phyloP scores from a whole-genome alignment of 2,329 filamentous ascomycete genomes.

The Hypoxylon sp. region DNA sequence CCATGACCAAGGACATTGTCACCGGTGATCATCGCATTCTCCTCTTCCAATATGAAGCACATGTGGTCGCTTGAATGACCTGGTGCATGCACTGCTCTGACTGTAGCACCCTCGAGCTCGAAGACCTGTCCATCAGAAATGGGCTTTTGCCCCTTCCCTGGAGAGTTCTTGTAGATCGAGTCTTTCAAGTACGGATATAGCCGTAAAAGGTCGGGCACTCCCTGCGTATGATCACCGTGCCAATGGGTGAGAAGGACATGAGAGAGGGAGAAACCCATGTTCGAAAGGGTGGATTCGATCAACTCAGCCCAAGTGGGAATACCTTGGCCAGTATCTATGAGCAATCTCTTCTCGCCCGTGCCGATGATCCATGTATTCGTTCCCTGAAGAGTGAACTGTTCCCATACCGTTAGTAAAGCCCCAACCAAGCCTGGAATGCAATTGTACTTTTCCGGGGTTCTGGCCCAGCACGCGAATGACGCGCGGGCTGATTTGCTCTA shows the following conservation, averaged over 20 bases:
- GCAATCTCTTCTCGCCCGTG: conserved; percentile 65
- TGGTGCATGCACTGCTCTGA: conserved; percentile 51
- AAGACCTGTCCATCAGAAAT: conserved; percentile 64
- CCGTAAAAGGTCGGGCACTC: conserved; percentile 72
- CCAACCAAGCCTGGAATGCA: too few species aligned
- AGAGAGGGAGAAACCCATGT: conserved; percentile 46
- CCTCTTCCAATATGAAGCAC: conserved; percentile 77
- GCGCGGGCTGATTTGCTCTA: conserved; percentile 52
- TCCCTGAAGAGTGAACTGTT: conserved; percentile 63
- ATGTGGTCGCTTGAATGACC: conserved; percentile 85
- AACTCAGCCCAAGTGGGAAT: conserved; percentile 63
- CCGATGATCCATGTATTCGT: conserved; percentile 84
- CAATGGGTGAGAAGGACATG: conserved; percentile 85
- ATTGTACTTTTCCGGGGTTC: conserved; percentile 54
- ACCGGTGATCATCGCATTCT: conserved; percentile 84
- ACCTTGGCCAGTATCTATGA: conserved; percentile 79
- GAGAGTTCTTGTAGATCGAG: conserved; percentile 71
- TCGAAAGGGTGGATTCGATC: conserved; percentile 46
- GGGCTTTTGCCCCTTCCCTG: conserved; percentile 57
- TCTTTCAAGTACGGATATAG: conserved; percentile 64
- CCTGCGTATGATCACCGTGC: conserved; percentile 85
- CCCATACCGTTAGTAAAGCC: conserved; percentile 1
- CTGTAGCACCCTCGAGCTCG: conserved; percentile 52
- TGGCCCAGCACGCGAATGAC: conserved; percentile 55
- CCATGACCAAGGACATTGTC: conserved; percentile 89